Base-by-base conservation (phyloP, 148 eudicot genomes). In the Salicornia ramosissima region DNA sequence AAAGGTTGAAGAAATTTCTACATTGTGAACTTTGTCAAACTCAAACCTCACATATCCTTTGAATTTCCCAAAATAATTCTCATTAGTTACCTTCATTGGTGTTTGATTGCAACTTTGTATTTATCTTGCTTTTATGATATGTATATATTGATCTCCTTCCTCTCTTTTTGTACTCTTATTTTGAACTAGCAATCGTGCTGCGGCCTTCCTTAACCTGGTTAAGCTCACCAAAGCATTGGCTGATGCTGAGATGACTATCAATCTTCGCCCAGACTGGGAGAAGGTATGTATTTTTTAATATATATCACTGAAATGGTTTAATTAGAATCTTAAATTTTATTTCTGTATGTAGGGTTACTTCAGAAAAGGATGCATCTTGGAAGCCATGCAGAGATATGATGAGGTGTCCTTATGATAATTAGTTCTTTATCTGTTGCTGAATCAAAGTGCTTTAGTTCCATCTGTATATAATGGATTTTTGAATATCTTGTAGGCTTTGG, bases 321-420 rank as follows among this genome's bases (percentile, higher is more conserved):
- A 36, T 8, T 36, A 10, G 10, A 25, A 12, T 42, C 18, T 63
- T 4, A 63, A 42, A 43, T 10, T 55, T 21, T 36, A 6, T 76
- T 33, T 72, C 47, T 25, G 50, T 50, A 46, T 45, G 72, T 82
- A 94, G 99, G 99, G 99, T 21, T 88, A 90, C 81, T 94, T 94
- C 77, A 84, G 99, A 75, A 94, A 94, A 84, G 99, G 97, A 68
- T 94, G 96, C 78, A 84, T 90, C 45, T 75, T 90, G 75, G 99
- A 94, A 82, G 96, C 96, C 28, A 83, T 94, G 97, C 96, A 87
- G 70, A 81, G 88, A 73, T 94, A 88, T 67, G 90, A 88, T 71
- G 96, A 94, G 77, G 98, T 94, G 77, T 67, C 77, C 22, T 39
- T 52, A 15, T 47, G 62, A 6, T 2, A 42, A 7, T 24, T 15